These are phyloP conservation scores for Saturnispora bothae DNA, from an alignment of 805 yeast genomes.

Conservation along the genomic window DNA sequence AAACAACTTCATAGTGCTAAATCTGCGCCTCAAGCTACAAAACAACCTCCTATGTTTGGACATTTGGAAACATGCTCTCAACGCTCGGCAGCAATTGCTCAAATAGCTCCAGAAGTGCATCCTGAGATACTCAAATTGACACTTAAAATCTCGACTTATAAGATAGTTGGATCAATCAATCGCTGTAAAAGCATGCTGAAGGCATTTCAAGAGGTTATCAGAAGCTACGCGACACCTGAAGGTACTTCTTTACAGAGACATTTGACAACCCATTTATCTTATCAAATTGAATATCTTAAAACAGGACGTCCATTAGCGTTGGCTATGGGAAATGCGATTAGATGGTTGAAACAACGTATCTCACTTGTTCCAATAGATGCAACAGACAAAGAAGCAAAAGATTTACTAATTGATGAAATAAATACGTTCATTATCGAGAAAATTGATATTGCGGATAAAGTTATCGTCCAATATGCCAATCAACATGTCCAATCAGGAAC, in stretches of 20 bases:
- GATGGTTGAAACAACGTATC: constrained; percentile 94
- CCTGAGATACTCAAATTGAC: constrained; percentile 75
- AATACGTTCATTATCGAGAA: constrained; percentile 78
- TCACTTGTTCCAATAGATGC: constrained; percentile 69
- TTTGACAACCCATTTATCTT: constrained; percentile 75
- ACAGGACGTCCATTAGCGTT: constrained; percentile 85
- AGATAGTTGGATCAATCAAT: constrained; percentile 81
- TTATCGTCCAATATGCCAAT: constrained; percentile 74
- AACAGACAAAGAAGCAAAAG: constrained; percentile 58
- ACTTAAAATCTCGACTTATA: constrained; percentile 70
- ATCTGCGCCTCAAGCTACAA: constrained; percentile 32
- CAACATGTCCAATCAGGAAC: constrained; percentile 65
- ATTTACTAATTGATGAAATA: constrained; percentile 50
- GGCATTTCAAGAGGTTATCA: constrained; percentile 71
- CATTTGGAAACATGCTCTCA: constrained; percentile 76
- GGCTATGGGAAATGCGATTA: constrained; percentile 94
- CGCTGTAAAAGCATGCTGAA: constrained; percentile 77
- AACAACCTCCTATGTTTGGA: constrained; percentile 59
- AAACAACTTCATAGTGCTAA: constrained; percentile 45
- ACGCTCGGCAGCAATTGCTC: constrained; percentile 48
- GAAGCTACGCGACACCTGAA: constrained; percentile 74
- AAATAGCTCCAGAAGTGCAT: constrained; percentile 64
- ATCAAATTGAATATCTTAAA: constrained; percentile 86
- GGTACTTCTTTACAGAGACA: constrained; percentile 81
- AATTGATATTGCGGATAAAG: constrained; percentile 69